A percentile compares a stretch with the other conserved stretches of the same genome.
Evolutionary conservation across 106 monocot species (phyloP).

Genomic region (Triglochin maritima): DNA sequence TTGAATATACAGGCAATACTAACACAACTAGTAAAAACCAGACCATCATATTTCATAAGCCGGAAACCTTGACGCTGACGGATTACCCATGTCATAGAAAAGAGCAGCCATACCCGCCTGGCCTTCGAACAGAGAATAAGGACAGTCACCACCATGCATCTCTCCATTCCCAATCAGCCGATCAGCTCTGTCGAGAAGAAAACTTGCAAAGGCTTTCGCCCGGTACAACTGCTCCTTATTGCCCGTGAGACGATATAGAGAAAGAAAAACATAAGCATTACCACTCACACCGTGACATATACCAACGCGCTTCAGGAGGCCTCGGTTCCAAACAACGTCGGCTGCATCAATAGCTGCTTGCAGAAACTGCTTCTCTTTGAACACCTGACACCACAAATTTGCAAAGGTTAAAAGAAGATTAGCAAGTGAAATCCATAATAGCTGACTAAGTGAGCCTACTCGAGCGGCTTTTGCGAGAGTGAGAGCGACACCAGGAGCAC

Average conservation of each 20-base stretch:
- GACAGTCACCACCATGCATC: conserved; percentile 75
- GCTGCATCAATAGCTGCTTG: conserved; percentile 57
- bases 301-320: conserved; percentile 74
- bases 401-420: neutral
- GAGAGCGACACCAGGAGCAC: conserved; percentile 83
- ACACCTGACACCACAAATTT: conserved; percentile 34
- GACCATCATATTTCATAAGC: conserved; percentile 83
- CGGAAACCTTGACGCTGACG: conserved; percentile 68
- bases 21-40: no score
- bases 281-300: conserved; percentile 91
- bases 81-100: conserved; percentile 59
- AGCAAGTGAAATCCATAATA: neutral
- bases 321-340: conserved; percentile 86
- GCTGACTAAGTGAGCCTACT: conserved; percentile 8
- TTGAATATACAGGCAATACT: no score
- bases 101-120: conserved; percentile 71
- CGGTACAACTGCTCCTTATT: conserved; percentile 45
- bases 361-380: conserved; percentile 47
- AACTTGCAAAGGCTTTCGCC: conserved; percentile 78
- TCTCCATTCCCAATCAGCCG: conserved; percentile 43
- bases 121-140: conserved; percentile 84
- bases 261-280: conserved; percentile 69
- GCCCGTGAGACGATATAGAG: conserved; percentile 58
- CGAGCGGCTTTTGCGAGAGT: conserved; percentile 62
- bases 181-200: conserved; percentile 49